phyloP scores from a whole-genome alignment of 331 rosid genomes.

The Rhamnella rubrinervis region DNA sequence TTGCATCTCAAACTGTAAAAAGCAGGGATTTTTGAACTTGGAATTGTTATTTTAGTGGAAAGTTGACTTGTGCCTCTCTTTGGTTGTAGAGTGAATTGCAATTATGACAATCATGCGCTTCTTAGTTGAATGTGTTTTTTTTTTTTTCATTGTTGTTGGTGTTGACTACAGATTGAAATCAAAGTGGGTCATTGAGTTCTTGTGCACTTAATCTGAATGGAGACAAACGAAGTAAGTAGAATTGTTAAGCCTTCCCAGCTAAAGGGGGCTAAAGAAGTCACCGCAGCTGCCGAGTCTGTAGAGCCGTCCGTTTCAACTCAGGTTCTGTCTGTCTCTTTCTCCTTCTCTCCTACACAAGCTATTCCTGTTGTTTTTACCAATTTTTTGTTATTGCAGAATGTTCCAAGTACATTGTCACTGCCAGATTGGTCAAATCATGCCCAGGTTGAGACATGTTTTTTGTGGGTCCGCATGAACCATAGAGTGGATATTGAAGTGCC shows the following conservation, averaged over 20 bases:
- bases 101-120: too few species aligned
- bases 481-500: not conserved
- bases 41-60: too few species aligned
- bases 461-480: not conserved
- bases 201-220: constrained; percentile 30
- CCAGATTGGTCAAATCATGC: constrained; percentile 27
- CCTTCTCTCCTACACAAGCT: not conserved
- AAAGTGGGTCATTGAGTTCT: constrained; percentile 8
- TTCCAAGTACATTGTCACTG: constrained; percentile 3
- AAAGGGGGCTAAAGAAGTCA: constrained; percentile 35
- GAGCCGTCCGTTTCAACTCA: constrained; percentile 16
- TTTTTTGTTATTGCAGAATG: not conserved
- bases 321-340: constrained; percentile 21
- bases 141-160: not conserved
- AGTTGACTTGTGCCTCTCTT: too few species aligned
- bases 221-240: constrained; percentile 27
- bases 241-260: constrained; percentile 22
- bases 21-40: too few species aligned
- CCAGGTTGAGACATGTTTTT: constrained; percentile 32
- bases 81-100: too few species aligned
- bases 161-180: constrained; percentile 7
- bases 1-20: too few species aligned
- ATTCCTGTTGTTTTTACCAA: not conserved
- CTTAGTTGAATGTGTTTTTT: not conserved
- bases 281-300: constrained; percentile 18